A percentile compares a stretch with the other conserved stretches of the same genome.
phyloP scores from a whole-genome alignment of 495 filamentous ascomycete genomes.

The Penicillium cosmopolitanum region DNA sequence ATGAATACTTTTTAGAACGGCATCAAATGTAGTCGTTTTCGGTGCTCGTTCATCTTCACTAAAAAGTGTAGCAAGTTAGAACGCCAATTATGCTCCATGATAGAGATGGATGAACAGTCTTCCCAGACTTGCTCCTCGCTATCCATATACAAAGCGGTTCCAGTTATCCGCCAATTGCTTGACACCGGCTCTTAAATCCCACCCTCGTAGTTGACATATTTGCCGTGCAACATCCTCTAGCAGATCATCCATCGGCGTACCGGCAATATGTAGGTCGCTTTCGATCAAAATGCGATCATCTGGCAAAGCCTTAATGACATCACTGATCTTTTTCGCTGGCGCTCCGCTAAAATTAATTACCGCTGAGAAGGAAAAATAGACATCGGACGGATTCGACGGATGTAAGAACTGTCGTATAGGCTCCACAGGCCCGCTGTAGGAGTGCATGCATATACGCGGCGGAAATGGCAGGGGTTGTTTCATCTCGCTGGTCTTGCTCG shows the following conservation, averaged over 20 bases:
- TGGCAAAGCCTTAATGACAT: constrained; percentile 75
- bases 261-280: constrained; percentile 88
- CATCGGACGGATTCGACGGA: constrained; percentile 70
- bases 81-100: background rate
- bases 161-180: constrained; percentile 75
- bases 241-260: constrained; percentile 75
- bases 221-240: constrained; percentile 73
- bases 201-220: constrained; percentile 78
- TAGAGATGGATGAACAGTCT: background rate
- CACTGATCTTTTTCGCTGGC: constrained; percentile 54
- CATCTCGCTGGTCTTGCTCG: background rate
- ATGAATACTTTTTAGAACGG: background rate
- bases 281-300: constrained; percentile 81
- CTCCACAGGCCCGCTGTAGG: constrained; percentile 82
- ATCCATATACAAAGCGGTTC: constrained; percentile 76
- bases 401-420: constrained; percentile 77
- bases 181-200: constrained; percentile 74
- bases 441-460: constrained; percentile 91
- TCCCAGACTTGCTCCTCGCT: background rate
- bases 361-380: constrained; percentile 89
- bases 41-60: background rate
- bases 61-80: background rate
- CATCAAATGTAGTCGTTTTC: background rate
- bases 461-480: constrained; percentile 68
- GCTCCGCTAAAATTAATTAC: constrained; percentile 75